Percentiles rank a stretch among this genome's conserved stretches.
Conservation (phyloP, 2,329 filamentous ascomycete genomes). For the Claviceps capensis region DNA sequence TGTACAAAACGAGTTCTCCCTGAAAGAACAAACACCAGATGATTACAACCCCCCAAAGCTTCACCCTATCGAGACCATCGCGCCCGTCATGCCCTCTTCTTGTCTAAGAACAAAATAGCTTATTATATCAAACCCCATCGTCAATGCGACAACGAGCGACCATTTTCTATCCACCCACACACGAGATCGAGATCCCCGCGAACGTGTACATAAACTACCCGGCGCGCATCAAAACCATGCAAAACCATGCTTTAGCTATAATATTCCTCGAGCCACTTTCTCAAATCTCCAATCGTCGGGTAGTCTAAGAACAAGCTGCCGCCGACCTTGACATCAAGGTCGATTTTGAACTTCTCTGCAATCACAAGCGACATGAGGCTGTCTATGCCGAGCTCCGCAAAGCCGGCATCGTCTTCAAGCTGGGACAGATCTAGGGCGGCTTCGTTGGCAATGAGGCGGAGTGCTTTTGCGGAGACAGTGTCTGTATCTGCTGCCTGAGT, state of each 20-base stretch:
- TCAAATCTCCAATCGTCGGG: constrained; percentile 39
- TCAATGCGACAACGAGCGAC: too few species aligned
- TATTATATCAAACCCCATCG: too few species aligned
- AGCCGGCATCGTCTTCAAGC: constrained; percentile 40
- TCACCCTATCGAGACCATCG: too few species aligned
- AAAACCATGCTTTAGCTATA: constrained; percentile 1
- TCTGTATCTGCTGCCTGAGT: constrained; percentile 7
- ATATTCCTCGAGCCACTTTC: constrained; percentile 26
- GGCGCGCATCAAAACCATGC: neutral
- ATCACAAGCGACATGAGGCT: constrained; percentile 47
- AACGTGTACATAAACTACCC: neutral
- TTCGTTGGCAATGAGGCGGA: constrained; percentile 42
- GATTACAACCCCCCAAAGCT: too few species aligned
- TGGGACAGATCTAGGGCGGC: constrained; percentile 39
- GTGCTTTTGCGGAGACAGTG: constrained; percentile 20
- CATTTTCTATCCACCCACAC: too few species aligned
- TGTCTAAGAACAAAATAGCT: too few species aligned
- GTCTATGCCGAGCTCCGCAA: constrained; percentile 43
- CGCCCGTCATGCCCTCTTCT: too few species aligned
- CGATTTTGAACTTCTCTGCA: constrained; percentile 39
- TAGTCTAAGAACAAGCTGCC: constrained; percentile 39
- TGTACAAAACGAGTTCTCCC: too few species aligned
- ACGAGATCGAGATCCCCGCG: neutral
- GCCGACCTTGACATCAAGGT: constrained; percentile 38
- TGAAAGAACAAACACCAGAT: too few species aligned